phyloP scores from a whole-genome alignment of 495 filamentous ascomycete species.

The Penicillium bialowiezense region DNA sequence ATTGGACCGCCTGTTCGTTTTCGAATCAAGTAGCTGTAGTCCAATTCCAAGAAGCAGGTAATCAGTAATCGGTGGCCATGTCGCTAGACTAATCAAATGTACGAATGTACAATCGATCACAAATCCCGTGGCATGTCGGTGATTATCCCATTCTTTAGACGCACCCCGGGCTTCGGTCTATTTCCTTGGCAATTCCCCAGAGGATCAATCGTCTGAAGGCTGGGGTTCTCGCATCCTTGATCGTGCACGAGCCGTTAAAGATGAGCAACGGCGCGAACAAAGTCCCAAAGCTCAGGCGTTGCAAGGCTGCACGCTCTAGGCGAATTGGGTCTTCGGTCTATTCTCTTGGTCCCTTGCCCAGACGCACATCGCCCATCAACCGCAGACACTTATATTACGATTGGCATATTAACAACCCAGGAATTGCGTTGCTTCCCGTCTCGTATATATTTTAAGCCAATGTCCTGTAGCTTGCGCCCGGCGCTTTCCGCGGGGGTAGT shows the following conservation, averaged over 20 bases:
- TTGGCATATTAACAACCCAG: not conserved
- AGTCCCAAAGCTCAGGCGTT: not conserved
- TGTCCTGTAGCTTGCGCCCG: constrained; percentile 10
- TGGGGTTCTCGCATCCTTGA: constrained; percentile 3
- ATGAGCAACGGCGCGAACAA: not conserved
- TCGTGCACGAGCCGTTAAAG: constrained; percentile 9
- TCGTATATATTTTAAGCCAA: constrained; percentile 8
- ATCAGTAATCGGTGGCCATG: not conserved
- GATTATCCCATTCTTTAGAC: not conserved
- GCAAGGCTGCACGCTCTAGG: constrained; percentile 5
- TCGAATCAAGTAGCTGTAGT: not conserved
- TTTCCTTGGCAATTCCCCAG: constrained; percentile 6
- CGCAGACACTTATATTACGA: not conserved
- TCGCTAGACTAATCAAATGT: not conserved
- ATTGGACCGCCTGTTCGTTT: constrained; percentile 1
- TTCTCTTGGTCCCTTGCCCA: not conserved
- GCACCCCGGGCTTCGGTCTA: constrained; percentile 3
- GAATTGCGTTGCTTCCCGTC: constrained; percentile 1
- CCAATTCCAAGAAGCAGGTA: too few species aligned
- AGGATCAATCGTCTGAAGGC: constrained; percentile 1
- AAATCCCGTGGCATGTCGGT: not conserved
- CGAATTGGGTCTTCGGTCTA: not conserved
- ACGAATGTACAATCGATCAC: not conserved
- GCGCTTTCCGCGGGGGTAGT: constrained; percentile 26
- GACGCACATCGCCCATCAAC: not conserved